Evolutionary conservation across 139 green algal species (phyloP), one percentile per base, ranked within the genome.

Genomic region (Penium margaritaceum): DNA sequence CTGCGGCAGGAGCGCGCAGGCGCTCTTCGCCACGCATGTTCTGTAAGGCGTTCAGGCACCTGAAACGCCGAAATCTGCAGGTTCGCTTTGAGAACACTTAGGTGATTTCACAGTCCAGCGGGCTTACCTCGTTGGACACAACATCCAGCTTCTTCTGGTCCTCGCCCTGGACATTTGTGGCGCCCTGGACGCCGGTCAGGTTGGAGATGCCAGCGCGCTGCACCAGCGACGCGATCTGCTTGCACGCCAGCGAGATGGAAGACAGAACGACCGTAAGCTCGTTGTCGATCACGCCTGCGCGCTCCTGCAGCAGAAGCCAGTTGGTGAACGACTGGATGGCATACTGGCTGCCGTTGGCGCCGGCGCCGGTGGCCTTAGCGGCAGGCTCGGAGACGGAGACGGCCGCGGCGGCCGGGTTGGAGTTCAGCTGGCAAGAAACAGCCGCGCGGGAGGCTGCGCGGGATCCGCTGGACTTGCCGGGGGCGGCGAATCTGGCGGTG

Each of bases 131-230:
- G 83, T 99, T 99, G 72, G 92, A 96, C 47, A 99, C 85, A 0
- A 99, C 93, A 72, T 99, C 94, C 78, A 99, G 90, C 89, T 99
- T 99, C 86, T 99, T 99, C 90, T 99, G 94, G 84, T 98, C 94
- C 87, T 99, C 94, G 15, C 94, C 94, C 85, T 80, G 70, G 15
- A 76, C 63, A 46, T 86, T 86, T 14, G 60, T 15, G 34, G 70
- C 72, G 55, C 70, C 72, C 43, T 76, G 64, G 19, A 81, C 36
- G 33, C 76, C 75, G 7, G 93, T 98, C 44, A 98, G 82, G 83
- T 94, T 95, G 70, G 87, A 90, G 75, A 98, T 94, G 67, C 91
- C 91, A 24, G 91, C 85, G 24, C 93, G 85, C 71, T 90, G 90
- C 17, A 98, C 94, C 33, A 97, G 84, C 63, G 86, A 91, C 3